A percentile compares a stretch with the other conserved stretches of the same genome.
These are phyloP conservation scores for Phyllosticta citriasiana DNA, from an alignment of 2,329 filamentous ascomycete genomes.

Conservation along the genomic window DNA sequence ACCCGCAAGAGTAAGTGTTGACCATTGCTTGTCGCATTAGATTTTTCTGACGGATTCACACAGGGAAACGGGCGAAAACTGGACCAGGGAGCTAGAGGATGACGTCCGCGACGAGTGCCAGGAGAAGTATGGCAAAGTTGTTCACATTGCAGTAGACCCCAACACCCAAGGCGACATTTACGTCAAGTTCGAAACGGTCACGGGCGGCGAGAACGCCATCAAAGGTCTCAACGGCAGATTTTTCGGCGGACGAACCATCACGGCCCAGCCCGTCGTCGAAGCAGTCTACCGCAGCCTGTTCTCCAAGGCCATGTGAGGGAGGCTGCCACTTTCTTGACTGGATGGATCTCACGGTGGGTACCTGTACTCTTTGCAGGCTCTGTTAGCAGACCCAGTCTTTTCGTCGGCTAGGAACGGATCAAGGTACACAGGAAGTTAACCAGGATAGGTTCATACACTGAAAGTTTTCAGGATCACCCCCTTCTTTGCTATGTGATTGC, in stretches of 20 bases:
- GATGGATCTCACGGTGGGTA: background rate
- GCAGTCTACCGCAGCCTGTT: slow-evolving; percentile 91
- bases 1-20: slow-evolving; percentile 70
- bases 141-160: slow-evolving; percentile 90
- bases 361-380: background rate
- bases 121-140: slow-evolving; percentile 90
- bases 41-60: slow-evolving; percentile 25
- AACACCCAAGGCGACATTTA: slow-evolving; percentile 95
- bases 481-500: background rate
- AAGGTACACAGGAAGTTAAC: background rate
- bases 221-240: slow-evolving; percentile 94
- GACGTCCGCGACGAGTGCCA: slow-evolving; percentile 91
- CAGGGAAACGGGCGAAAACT: slow-evolving; percentile 76
- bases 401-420: background rate
- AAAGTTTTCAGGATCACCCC: background rate
- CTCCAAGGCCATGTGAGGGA: slow-evolving; percentile 6
- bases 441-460: background rate
- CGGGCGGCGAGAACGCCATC: slow-evolving; percentile 93
- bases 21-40: background rate
- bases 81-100: slow-evolving; percentile 89
- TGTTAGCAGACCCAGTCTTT: background rate
- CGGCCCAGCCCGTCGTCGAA: slow-evolving; percentile 91
- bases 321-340: background rate
- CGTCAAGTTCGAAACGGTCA: slow-evolving; percentile 93
- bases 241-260: slow-evolving; percentile 88